phyloP scores from a whole-genome alignment of 2,329 filamentous ascomycete genomes.

The Neocucurbitaria cava region DNA sequence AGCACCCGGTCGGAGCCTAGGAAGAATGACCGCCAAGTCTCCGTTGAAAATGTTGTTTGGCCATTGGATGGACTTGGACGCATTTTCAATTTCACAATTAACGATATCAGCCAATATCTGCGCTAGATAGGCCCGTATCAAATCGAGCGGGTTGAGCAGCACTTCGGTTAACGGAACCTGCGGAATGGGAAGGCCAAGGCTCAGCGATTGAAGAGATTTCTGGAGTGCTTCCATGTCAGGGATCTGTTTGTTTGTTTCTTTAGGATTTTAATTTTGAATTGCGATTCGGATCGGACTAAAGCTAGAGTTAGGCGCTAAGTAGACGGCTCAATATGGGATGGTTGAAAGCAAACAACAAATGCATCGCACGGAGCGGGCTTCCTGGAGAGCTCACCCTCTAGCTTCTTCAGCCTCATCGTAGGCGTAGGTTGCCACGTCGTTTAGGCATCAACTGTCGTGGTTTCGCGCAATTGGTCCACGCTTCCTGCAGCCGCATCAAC shows the following conservation, averaged over 20 bases:
- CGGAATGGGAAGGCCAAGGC: slow-evolving; percentile 1
- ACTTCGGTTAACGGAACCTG: not conserved
- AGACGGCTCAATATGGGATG: not conserved
- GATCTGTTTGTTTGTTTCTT: not conserved
- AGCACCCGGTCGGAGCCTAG: slow-evolving; percentile 31
- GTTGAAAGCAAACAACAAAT: not conserved
- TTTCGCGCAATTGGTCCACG: slow-evolving; percentile 5
- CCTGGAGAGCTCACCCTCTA: not conserved
- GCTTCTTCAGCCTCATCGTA: slow-evolving; percentile 7
- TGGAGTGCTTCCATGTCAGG: slow-evolving; percentile 10
- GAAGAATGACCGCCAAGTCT: slow-evolving; percentile 36
- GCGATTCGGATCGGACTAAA: not conserved
- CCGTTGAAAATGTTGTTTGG: slow-evolving; percentile 42
- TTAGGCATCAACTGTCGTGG: slow-evolving; percentile 8
- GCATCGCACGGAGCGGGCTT: not conserved
- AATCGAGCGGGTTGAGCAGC: slow-evolving; percentile 35
- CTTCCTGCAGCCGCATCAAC: slow-evolving; percentile 5
- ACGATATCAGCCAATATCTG: slow-evolving; percentile 21
- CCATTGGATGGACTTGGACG: slow-evolving; percentile 36
- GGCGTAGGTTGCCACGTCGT: slow-evolving; percentile 12
- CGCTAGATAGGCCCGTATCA: slow-evolving; percentile 33
- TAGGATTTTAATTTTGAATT: not conserved
- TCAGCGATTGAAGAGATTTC: slow-evolving; percentile 1
- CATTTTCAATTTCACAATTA: slow-evolving; percentile 19
- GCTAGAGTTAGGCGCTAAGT: not conserved